These are phyloP conservation scores for Aspergillus baeticus DNA, from an alignment of 495 filamentous ascomycete species.

Conservation along the genomic window DNA sequence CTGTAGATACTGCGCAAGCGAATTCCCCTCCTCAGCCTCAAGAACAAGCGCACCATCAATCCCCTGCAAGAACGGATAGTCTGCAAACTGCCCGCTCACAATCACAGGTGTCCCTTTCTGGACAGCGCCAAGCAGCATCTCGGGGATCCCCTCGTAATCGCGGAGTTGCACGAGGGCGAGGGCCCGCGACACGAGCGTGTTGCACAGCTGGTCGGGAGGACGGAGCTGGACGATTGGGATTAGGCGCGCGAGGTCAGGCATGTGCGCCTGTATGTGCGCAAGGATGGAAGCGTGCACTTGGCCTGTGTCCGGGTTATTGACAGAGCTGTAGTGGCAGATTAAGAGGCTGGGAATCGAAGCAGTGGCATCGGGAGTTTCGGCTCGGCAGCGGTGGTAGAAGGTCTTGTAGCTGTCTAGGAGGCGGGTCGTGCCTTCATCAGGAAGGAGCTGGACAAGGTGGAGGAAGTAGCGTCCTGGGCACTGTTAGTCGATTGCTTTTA, in stretches of 20 bases:
- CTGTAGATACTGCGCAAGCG: not conserved
- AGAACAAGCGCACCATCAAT: not conserved
- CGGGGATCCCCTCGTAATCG: slow-evolving; percentile 71
- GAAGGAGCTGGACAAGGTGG: slow-evolving; percentile 6
- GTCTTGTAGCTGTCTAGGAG: slow-evolving; percentile 7
- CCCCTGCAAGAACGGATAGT: not conserved
- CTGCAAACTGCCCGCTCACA: not conserved
- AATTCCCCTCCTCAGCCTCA: not conserved
- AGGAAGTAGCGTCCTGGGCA: slow-evolving; percentile 14
- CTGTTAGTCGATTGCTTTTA: not conserved
- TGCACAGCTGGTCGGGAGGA: slow-evolving; percentile 71
- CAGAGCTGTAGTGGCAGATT: slow-evolving; percentile 34
- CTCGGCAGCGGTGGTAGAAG: slow-evolving; percentile 22
- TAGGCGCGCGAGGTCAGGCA: slow-evolving; percentile 45
- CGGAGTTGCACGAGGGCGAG: slow-evolving; percentile 67
- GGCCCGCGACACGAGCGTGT: slow-evolving; percentile 62
- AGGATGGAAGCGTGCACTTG: slow-evolving; percentile 35
- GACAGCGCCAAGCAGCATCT: slow-evolving; percentile 72
- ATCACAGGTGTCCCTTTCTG: slow-evolving; percentile 46
- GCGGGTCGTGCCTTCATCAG: slow-evolving; percentile 3
- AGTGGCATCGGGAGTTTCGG: slow-evolving; percentile 61
- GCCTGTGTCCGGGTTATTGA: not conserved
- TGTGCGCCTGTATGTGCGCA: slow-evolving; percentile 56
- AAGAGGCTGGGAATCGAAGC: slow-evolving; percentile 67
- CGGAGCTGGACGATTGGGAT: slow-evolving; percentile 68